Evolutionary conservation across 176 grass and related monocot genomes (phyloP), one percentile per base, ranked within the genome.

Genomic region (Cocos nucifera): DNA sequence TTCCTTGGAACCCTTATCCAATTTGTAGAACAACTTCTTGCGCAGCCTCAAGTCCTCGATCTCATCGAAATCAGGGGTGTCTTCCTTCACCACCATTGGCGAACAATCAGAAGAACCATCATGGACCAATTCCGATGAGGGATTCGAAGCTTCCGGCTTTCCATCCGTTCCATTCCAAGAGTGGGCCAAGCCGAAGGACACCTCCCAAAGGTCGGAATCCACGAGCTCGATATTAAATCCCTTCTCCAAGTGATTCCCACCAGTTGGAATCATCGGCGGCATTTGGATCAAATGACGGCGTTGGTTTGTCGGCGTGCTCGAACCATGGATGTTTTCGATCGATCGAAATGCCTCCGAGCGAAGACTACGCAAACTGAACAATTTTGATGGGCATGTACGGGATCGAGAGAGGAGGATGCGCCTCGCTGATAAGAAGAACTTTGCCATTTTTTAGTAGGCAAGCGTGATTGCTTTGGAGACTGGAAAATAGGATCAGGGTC

Each of bases 11-110:
- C 78, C 78, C 20, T 76, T 55, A 44, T 89, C 86, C 23, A 89
- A 53, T 67, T 85, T 85, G 58, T 89, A 89, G 59, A 82, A 75
- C 39, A 89, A 53, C 75, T 78, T 75, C 62, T 85, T 85, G 2
- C 66, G 86, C 10, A 85, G 44, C 55, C 81, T 75, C 81, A 89
- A 75, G 35, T 82, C 81, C n/a, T 85, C 81, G 12, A 89, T 89
- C 35, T 85, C 86, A 29, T 76, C 66, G 1, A 44, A 75, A 54
- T 85, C 81, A 0, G 58, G 63, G 15, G 73, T 2, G 5, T 77
- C 73, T 63, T 58, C 50, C 8, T 58, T 22, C 1, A 28, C 69
- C 27, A 22, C 5, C 28, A 5, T 61, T 15, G 63, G 21, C 29
- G 76, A 64, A 19, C 17, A 54, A 81, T 62, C 65, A 28, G 25